Conservation (phyloP, 768 basidiomycete species). For the Auricularia sp. region DNA sequence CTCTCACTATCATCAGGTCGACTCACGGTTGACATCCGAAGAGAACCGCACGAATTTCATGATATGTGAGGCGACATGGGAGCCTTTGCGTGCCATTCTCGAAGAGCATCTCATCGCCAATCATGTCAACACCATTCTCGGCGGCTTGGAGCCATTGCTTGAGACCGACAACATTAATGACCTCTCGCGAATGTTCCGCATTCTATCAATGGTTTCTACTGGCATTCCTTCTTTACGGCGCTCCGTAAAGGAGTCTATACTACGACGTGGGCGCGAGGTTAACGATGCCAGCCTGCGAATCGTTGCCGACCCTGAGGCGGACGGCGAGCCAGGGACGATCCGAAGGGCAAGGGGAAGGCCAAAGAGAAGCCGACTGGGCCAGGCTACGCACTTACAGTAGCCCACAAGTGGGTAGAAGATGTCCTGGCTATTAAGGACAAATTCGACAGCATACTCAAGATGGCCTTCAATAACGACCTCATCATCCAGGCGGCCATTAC, state of each 20-base stretch:
- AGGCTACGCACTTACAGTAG: conserved; percentile 39
- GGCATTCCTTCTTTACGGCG: conserved; percentile 58
- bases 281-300: conserved; percentile 40
- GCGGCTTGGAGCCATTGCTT: conserved; percentile 78
- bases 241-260: conserved; percentile 61
- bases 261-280: conserved; percentile 65
- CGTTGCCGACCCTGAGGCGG: conserved; percentile 26
- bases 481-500: conserved; percentile 73
- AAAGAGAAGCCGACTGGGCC: conserved; percentile 29
- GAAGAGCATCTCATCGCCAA: conserved; percentile 67
- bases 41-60: conserved; percentile 66
- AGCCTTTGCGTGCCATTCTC: conserved; percentile 62
- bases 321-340: conserved; percentile 27
- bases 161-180: conserved; percentile 70
- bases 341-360: conserved; percentile 44
- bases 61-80: conserved; percentile 58
- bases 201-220: conserved; percentile 56
- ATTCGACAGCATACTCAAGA: conserved; percentile 66
- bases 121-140: conserved; percentile 65
- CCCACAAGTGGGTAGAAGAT: conserved; percentile 88
- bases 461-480: conserved; percentile 62
- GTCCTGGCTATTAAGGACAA: conserved; percentile 87
- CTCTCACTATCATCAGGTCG: conserved; percentile 39
- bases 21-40: conserved; percentile 73
- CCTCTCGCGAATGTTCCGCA: conserved; percentile 64